Evolutionary conservation across 768 basidiomycete species (phyloP), one percentile per base, ranked within the genome.

Genomic region (Suillus ampliporus): DNA sequence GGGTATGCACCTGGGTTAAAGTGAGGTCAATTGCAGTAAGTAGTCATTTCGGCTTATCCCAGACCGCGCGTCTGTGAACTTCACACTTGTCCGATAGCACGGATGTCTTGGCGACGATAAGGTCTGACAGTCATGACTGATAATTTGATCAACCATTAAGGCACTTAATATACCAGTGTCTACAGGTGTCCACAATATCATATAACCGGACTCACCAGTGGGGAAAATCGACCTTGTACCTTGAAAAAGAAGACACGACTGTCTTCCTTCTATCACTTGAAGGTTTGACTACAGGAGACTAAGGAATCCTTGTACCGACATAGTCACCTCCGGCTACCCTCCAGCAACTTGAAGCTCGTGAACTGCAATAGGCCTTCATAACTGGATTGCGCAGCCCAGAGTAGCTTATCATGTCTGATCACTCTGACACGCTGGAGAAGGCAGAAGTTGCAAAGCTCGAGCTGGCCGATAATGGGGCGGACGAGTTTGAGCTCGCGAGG

Each of bases 401-500:
- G 28, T 21, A 28, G 26, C 34, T 19, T 19, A 19, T 57, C 23
- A 57, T 57, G 56, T 43, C 56, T 41, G 37, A 57, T n/a, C 56
- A 38, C 56, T 38, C 37, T 23, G 37, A 23, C 38, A 57, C 21
- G 19, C 37, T 43, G 23, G 56, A 57, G 37, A 57, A 57, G 37
- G 56, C 28, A 19, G 41, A 57, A 23, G 13, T 38, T 14, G 56
- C 37, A 13, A 59, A 28, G 34, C 15, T 35, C 48, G 35, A 53
- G 38, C 17, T 54, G 15, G 4, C 15, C 23, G 54, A 28, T 21
- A 23, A 34, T 9, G 80, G 76, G 7, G 72, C 74, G 31, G 88
- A 90, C 69, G 88, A 89, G 74, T 82, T 77, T 7, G 86, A 88
- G 72, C 75, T 90, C 5, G 87, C 86, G 31, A 77, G 86, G 62